Evolutionary conservation across 1,284 basidiomycete species (phyloP).

Genomic region (Sporisorium iseilematis-ciliati): DNA sequence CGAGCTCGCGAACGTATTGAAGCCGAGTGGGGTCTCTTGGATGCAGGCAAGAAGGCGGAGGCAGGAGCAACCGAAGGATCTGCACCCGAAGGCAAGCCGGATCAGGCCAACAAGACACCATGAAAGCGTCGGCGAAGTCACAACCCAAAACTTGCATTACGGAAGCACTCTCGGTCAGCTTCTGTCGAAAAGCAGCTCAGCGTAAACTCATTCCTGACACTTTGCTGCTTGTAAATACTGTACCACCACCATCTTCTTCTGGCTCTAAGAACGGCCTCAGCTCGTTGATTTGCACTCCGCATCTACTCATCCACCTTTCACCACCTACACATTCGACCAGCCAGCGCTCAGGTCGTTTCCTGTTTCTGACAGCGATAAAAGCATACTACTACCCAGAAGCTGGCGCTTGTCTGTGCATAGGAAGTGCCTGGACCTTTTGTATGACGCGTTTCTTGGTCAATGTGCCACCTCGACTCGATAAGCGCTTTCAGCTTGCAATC

Average conservation of each 20-base stretch:
- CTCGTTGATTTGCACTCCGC: not conserved
- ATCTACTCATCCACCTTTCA: conserved; percentile 27
- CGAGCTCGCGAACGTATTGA: conserved; percentile 93
- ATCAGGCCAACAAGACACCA: conserved; percentile 25
- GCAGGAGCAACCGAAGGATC: conserved; percentile 21
- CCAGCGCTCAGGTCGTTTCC: not conserved
- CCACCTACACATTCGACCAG: not conserved
- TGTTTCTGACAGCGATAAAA: not conserved
- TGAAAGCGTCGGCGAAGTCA: conserved; percentile 5
- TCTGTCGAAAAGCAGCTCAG: not conserved
- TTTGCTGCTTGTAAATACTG: conserved; percentile 30
- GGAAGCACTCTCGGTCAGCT: not conserved
- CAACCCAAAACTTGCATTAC: conserved; percentile 2
- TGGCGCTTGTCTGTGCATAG: not conserved
- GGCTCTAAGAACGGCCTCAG: not conserved
- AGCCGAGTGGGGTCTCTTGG: conserved; percentile 75
- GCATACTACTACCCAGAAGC: not conserved
- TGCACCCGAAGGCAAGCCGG: conserved; percentile 21
- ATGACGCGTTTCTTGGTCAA: too few species aligned
- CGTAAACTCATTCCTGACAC: not conserved
- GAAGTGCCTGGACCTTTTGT: too few species aligned
- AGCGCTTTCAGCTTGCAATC: not conserved
- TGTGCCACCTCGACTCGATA: not conserved
- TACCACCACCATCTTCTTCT: conserved; percentile 16
- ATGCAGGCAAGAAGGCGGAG: conserved; percentile 36